These are phyloP conservation scores for Dictyostelium firmibasis DNA, from an alignment of 78 protist species.

Conservation along the genomic window DNA sequence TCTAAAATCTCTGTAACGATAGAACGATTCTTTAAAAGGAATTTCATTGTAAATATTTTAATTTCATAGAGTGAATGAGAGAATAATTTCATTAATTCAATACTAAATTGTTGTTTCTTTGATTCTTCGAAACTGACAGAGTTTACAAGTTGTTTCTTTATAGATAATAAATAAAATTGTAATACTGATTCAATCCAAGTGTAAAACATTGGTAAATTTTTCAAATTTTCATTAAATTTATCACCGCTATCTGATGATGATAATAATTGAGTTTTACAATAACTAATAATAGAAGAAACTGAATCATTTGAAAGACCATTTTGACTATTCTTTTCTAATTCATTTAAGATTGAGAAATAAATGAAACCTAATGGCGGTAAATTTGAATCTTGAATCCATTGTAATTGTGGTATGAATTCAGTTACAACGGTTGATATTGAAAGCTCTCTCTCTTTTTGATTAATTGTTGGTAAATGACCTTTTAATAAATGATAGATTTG, in stretches of 20 bases:
- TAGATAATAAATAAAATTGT: not conserved
- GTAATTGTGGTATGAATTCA: not conserved
- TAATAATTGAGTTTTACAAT: not conserved
- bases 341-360: not conserved
- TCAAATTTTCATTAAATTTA: not conserved
- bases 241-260: not conserved
- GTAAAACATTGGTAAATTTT: constrained; percentile 17
- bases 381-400: constrained; percentile 6
- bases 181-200: not conserved
- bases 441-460: constrained; percentile 3
- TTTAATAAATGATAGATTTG: constrained; percentile 63
- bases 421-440: not conserved
- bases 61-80: constrained; percentile 35
- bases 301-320: not conserved
- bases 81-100: not conserved
- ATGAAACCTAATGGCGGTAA: constrained; percentile 15
- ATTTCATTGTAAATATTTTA: constrained; percentile 22
- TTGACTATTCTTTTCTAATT: not conserved
- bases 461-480: constrained; percentile 46
- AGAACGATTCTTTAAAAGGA: constrained; percentile 11
- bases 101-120: not conserved
- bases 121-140: not conserved
- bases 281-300: not conserved
- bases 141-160: not conserved
- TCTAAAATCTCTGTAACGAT: not conserved